phyloP scores from a whole-genome alignment of 2,329 filamentous ascomycete species.

The Acephala macrosclerotiorum region DNA sequence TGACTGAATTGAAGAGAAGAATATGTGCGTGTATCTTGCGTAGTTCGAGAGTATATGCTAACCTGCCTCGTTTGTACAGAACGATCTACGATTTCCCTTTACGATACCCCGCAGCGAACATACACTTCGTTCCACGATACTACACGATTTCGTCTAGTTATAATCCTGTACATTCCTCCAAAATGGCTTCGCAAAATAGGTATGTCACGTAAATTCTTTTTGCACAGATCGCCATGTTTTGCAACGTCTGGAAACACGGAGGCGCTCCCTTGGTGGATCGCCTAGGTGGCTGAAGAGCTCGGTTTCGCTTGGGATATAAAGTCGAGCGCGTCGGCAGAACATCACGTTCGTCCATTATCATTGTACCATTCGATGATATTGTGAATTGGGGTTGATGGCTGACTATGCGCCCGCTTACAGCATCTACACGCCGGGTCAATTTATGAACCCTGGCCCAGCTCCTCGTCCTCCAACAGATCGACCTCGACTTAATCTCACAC shows the following conservation, averaged over 20 bases:
- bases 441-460: slow-evolving; percentile 97
- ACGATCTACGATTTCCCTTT: slow-evolving; percentile 36
- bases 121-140: slow-evolving; percentile 20
- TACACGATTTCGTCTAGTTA: slow-evolving; percentile 24
- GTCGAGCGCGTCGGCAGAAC: neutral
- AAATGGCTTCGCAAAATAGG: slow-evolving; percentile 45
- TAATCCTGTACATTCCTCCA: slow-evolving; percentile 32
- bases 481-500: slow-evolving; percentile 82
- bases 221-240: slow-evolving; percentile 35
- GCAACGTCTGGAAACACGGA: slow-evolving; percentile 38
- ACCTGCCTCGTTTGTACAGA: slow-evolving; percentile 12
- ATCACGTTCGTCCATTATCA: slow-evolving; percentile 15
- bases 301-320: slow-evolving; percentile 4
- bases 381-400: slow-evolving; percentile 23
- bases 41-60: slow-evolving; percentile 1
- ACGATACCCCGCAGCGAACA: slow-evolving; percentile 41
- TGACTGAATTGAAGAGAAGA: slow-evolving; percentile 2
- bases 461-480: slow-evolving; percentile 87
- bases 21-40: neutral
- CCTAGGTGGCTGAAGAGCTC: slow-evolving; percentile 19
- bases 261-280: slow-evolving; percentile 11
- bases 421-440: slow-evolving; percentile 69
- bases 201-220: slow-evolving; percentile 31
- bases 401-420: slow-evolving; percentile 46
- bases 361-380: slow-evolving; percentile 16